Evolutionary conservation across 805 yeast genomes (phyloP).

Genomic region (Nakazawaea ambrosiae): DNA sequence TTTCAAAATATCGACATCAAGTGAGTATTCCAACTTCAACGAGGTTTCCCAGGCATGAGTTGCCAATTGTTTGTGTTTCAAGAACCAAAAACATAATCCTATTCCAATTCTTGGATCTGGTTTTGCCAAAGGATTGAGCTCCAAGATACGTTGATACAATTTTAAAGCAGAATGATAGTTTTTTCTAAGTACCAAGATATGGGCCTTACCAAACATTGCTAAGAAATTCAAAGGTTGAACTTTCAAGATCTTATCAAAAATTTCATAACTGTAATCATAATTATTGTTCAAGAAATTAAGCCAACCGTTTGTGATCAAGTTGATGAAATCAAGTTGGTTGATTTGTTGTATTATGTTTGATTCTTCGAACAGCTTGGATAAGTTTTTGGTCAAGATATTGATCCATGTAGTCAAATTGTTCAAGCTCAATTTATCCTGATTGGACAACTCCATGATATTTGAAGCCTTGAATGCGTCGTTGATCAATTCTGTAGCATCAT

Average conservation of each 20-base stretch:
- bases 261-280: constrained; percentile 64
- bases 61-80: constrained; percentile 76
- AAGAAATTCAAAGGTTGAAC: constrained; percentile 55
- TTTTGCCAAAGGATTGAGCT: constrained; percentile 64
- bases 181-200: constrained; percentile 63
- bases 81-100: constrained; percentile 89
- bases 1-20: constrained; percentile 57
- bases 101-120: constrained; percentile 96
- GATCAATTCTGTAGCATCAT: constrained; percentile 60
- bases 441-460: constrained; percentile 23
- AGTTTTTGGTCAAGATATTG: constrained; percentile 29
- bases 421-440: constrained; percentile 41
- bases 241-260: constrained; percentile 55
- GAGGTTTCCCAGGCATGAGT: constrained; percentile 77
- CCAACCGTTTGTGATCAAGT: constrained; percentile 61
- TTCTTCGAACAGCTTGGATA: constrained; percentile 17
- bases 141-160: constrained; percentile 75
- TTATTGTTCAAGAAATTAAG: constrained; percentile 50
- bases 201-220: constrained; percentile 82
- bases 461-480: constrained; percentile 46
- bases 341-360: constrained; percentile 29
- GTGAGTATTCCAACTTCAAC: constrained; percentile 51
- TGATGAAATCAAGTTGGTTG: constrained; percentile 51
- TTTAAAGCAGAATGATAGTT: constrained; percentile 70
- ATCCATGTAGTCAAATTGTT: constrained; percentile 72